A percentile compares a stretch with the other conserved stretches of the same genome.
phyloP scores from a whole-genome alignment of 2,329 filamentous ascomycete genomes.

The Ceratocystis diversiconidia region DNA sequence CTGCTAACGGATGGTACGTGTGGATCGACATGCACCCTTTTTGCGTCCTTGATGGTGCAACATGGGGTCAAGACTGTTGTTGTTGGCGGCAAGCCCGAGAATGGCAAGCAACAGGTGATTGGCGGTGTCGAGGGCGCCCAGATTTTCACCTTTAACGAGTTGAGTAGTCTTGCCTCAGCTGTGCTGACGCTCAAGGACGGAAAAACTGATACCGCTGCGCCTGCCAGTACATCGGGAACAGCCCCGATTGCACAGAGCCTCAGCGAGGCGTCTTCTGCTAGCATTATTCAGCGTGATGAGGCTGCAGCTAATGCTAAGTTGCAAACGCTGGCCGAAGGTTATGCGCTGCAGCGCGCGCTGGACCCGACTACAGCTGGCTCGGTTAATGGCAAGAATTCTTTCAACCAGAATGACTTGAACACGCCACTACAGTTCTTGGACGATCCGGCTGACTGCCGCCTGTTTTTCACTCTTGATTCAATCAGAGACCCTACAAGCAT shows the following conservation, averaged over 20 bases:
- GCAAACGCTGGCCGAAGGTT: constrained; percentile 25
- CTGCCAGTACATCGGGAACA: background rate
- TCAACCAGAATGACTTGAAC: constrained; percentile 19
- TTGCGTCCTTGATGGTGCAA: constrained; percentile 35
- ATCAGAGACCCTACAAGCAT: constrained; percentile 35
- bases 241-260: background rate
- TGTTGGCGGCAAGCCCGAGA: constrained; percentile 45
- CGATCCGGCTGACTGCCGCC: constrained; percentile 44
- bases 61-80: constrained; percentile 26
- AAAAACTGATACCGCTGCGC: constrained; percentile 5
- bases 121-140: constrained; percentile 43
- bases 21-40: constrained; percentile 20
- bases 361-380: constrained; percentile 21
- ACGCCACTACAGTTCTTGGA: constrained; percentile 45
- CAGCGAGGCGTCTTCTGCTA: background rate
- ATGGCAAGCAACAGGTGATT: constrained; percentile 43
- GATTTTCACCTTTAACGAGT: constrained; percentile 21
- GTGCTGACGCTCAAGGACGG: constrained; percentile 21
- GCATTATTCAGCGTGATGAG: constrained; percentile 8
- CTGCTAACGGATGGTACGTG: constrained; percentile 22
- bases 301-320: constrained; percentile 21
- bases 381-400: constrained; percentile 21
- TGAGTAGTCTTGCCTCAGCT: constrained; percentile 23
- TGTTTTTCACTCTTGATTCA: constrained; percentile 44
- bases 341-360: constrained; percentile 24